These are phyloP conservation scores for Aristolochia fimbriata DNA, from an alignment of 164 flowering plant species.

Conservation along the genomic window DNA sequence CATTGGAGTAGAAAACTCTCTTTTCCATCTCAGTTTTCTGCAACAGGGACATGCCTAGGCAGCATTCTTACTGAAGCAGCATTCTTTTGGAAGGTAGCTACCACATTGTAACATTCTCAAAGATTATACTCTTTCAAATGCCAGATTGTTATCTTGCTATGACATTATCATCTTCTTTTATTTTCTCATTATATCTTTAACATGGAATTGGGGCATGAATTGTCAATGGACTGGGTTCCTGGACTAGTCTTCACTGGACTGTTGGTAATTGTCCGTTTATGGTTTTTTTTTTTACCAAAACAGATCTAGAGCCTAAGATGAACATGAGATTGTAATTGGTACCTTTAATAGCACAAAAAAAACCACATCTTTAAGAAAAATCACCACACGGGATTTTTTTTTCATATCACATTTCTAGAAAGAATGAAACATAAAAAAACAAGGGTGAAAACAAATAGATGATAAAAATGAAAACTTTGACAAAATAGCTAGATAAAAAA, in stretches of 20 bases:
- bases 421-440: too few species aligned
- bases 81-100: slow-evolving; percentile 52
- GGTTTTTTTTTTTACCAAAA: too few species aligned
- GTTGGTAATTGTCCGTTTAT: slow-evolving; percentile 32
- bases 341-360: too few species aligned
- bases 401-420: too few species aligned
- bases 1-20: neutral
- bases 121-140: too few species aligned
- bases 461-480: too few species aligned
- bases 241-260: slow-evolving; percentile 59
- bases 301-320: too few species aligned
- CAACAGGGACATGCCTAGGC: slow-evolving; percentile 76
- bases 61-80: slow-evolving; percentile 50
- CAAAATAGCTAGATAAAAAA: too few species aligned
- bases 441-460: too few species aligned
- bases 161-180: neutral
- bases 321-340: too few species aligned
- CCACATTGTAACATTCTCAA: neutral
- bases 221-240: slow-evolving; percentile 28
- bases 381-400: too few species aligned
- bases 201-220: slow-evolving; percentile 35
- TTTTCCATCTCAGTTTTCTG: slow-evolving; percentile 45
- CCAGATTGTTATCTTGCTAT: neutral
- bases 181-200: neutral
- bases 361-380: too few species aligned